These are phyloP conservation scores for Bacidia rubella DNA, from an alignment of 495 filamentous ascomycete species.

Conservation along the genomic window DNA sequence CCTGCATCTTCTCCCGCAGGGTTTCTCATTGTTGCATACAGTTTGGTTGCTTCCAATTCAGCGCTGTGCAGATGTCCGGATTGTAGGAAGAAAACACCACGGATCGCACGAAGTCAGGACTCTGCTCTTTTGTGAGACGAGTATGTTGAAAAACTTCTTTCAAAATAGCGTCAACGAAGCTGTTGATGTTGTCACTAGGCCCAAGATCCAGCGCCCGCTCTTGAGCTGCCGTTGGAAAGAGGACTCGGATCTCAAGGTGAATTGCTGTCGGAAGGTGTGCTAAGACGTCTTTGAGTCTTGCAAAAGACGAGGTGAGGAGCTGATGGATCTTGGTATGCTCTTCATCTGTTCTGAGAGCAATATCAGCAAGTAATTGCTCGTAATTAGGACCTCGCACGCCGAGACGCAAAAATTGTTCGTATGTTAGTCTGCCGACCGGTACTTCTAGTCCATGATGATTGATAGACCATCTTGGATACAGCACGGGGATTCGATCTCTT, in stretches of 20 bases:
- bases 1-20: background rate
- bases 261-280: slow-evolving; percentile 57
- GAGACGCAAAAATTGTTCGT: slow-evolving; percentile 56
- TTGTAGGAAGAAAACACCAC: slow-evolving; percentile 92
- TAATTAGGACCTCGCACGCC: slow-evolving; percentile 38
- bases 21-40: slow-evolving; percentile 42
- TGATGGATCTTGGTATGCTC: slow-evolving; percentile 54
- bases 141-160: slow-evolving; percentile 85
- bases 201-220: slow-evolving; percentile 53
- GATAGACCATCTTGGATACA: slow-evolving; percentile 74
- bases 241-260: slow-evolving; percentile 73
- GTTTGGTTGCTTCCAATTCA: slow-evolving; percentile 99
- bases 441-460: slow-evolving; percentile 66
- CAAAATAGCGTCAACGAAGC: slow-evolving; percentile 70
- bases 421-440: slow-evolving; percentile 62
- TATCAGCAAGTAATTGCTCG: slow-evolving; percentile 30
- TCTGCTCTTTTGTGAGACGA: slow-evolving; percentile 52
- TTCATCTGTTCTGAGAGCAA: slow-evolving; percentile 32
- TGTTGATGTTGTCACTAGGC: slow-evolving; percentile 71
- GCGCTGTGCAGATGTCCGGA: slow-evolving; percentile 69
- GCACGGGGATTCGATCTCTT: slow-evolving; percentile 68
- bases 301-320: slow-evolving; percentile 57
- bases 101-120: slow-evolving; percentile 57
- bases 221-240: slow-evolving; percentile 65
- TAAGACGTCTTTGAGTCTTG: slow-evolving; percentile 62